Percentiles rank a stretch among this genome's conserved stretches.
phyloP scores from a whole-genome alignment of 2,329 filamentous ascomycete genomes.

The Chrysosporium keratinophilum region DNA sequence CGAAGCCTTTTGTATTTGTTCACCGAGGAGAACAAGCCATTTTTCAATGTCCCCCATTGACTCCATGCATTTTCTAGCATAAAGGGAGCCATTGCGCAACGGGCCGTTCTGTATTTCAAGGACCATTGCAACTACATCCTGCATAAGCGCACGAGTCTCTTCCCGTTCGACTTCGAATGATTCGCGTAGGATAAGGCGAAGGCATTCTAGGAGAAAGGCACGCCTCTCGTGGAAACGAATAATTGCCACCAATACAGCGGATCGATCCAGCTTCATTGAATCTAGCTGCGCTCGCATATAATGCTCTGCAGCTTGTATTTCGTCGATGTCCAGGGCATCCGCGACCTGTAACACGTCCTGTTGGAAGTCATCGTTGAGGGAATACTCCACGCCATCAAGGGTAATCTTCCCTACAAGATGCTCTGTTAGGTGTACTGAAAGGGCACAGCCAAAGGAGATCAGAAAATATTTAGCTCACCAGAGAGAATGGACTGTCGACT shows the following conservation, averaged over 20 bases:
- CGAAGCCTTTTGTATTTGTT: constrained; percentile 64
- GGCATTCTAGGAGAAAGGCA: constrained; percentile 69
- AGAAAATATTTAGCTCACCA: constrained; percentile 40
- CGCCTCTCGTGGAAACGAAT: constrained; percentile 82
- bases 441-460: background rate
- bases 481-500: constrained; percentile 62
- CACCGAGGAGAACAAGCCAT: constrained; percentile 65
- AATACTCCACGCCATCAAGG: constrained; percentile 62
- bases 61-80: constrained; percentile 62
- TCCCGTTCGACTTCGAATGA: constrained; percentile 53
- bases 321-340: constrained; percentile 82
- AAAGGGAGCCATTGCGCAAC: constrained; percentile 47
- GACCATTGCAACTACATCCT: constrained; percentile 48
- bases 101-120: constrained; percentile 45
- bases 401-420: constrained; percentile 57
- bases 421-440: background rate
- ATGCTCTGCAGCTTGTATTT: constrained; percentile 68
- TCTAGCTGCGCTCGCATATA: constrained; percentile 65
- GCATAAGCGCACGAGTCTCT: constrained; percentile 44
- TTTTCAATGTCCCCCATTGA: constrained; percentile 66
- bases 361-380: constrained; percentile 77
- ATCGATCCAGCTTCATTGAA: constrained; percentile 56
- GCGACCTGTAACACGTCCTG: constrained; percentile 71
- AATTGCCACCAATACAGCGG: constrained; percentile 66
- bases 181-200: constrained; percentile 67